phyloP scores from a whole-genome alignment of 2,329 filamentous ascomycete species.

The Knufia petricola region DNA sequence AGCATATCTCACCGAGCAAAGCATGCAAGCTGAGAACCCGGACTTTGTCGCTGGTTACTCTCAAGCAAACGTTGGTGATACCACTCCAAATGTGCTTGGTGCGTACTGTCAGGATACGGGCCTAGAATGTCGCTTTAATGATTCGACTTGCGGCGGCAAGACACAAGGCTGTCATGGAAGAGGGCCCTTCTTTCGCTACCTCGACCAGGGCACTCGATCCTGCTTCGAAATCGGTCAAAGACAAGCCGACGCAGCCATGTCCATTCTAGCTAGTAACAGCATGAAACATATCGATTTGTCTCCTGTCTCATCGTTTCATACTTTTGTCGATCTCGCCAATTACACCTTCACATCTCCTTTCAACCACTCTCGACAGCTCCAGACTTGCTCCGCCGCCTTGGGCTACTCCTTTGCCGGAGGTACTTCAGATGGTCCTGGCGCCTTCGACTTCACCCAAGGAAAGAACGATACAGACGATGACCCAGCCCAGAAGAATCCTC shows the following conservation, averaged over 20 bases:
- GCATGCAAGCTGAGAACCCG: slow-evolving; percentile 24
- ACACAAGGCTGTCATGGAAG: slow-evolving; percentile 37
- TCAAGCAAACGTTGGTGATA: slow-evolving; percentile 84
- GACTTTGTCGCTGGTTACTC: slow-evolving; percentile 86
- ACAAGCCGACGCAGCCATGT: slow-evolving; percentile 36
- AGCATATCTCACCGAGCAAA: slow-evolving; percentile 68
- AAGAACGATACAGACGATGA: slow-evolving; percentile 49
- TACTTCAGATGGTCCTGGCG: slow-evolving; percentile 82
- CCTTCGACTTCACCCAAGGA: slow-evolving; percentile 80
- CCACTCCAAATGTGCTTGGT: slow-evolving; percentile 76
- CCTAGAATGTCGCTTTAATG: slow-evolving; percentile 45
- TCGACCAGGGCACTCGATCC: slow-evolving; percentile 39
- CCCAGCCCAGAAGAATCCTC: slow-evolving; percentile 58
- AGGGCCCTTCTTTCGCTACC: slow-evolving; percentile 36
- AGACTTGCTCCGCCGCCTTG: slow-evolving; percentile 75
- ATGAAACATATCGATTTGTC: slow-evolving; percentile 44
- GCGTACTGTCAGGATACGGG: slow-evolving; percentile 82
- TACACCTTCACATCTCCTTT: slow-evolving; percentile 61
- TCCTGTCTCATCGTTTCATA: slow-evolving; percentile 71
- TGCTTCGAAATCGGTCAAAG: slow-evolving; percentile 41
- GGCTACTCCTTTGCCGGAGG: slow-evolving; percentile 91
- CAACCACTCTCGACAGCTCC: slow-evolving; percentile 52
- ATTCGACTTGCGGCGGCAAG: slow-evolving; percentile 62
- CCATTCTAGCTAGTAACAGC: slow-evolving; percentile 49
- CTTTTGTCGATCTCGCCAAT: slow-evolving; percentile 70